These are phyloP conservation scores for Trichoderma orchidacearum DNA, from an alignment of 495 filamentous ascomycete species.

Conservation along the genomic window DNA sequence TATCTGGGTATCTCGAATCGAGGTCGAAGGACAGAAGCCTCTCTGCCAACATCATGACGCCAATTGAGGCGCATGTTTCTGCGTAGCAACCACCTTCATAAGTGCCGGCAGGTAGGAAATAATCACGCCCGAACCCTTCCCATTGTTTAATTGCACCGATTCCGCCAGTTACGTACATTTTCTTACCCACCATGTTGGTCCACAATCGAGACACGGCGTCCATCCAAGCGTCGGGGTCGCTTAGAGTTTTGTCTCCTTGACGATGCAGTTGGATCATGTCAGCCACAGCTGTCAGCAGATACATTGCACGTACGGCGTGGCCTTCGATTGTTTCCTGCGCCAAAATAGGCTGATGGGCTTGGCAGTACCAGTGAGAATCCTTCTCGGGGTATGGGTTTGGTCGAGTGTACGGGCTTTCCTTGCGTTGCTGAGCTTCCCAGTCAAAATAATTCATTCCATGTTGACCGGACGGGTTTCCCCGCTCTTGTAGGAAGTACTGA, in stretches of 20 bases:
- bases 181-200: constrained; percentile 43
- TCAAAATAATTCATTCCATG: constrained; percentile 37
- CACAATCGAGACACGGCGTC: constrained; percentile 32
- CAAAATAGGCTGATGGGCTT: constrained; percentile 39
- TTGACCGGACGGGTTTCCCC: constrained; percentile 37
- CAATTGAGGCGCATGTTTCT: constrained; percentile 48
- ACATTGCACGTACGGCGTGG: constrained; percentile 47
- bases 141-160: constrained; percentile 46
- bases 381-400: constrained; percentile 27
- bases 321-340: constrained; percentile 43
- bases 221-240: constrained; percentile 13
- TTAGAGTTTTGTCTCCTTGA: constrained; percentile 12
- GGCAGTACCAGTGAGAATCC: constrained; percentile 33
- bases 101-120: constrained; percentile 40
- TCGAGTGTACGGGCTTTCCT: constrained; percentile 31
- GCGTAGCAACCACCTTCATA: constrained; percentile 49
- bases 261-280: constrained; percentile 21
- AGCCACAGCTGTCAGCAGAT: constrained; percentile 27
- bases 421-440: constrained; percentile 33
- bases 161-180: constrained; percentile 47
- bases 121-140: constrained; percentile 48
- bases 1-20: constrained; percentile 37
- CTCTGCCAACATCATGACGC: constrained; percentile 46
- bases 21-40: constrained; percentile 37
- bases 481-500: constrained; percentile 41